Evolutionary conservation across 768 basidiomycete genomes (phyloP), one percentile per base, ranked within the genome.

Genomic region (Serendipita sp.): DNA sequence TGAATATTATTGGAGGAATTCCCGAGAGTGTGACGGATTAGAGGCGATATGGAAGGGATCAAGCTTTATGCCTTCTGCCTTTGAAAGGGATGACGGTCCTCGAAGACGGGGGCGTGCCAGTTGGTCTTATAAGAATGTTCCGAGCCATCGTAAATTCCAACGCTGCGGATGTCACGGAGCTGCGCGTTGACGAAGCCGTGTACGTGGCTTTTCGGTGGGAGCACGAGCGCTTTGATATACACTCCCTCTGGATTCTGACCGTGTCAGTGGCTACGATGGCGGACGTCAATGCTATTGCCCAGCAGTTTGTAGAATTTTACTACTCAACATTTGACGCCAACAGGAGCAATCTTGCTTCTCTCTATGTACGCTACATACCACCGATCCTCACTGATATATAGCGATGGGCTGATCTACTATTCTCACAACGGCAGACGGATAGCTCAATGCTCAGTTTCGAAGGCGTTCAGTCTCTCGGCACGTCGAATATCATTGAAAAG

Each of bases 401-500:
- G 67, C 64, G 38, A 38, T 38, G n/a, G n/a, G n/a, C n/a, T 14
- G 66, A 69, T 69, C 70, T 31, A 66, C 66, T 66, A 33, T 14
- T 38, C 38, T 14, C 14, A 5, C 68, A 56, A 43, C 56, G 64
- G 26, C 71, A 97, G 95, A 83, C 92, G 65, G 74, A 77, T 13
- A 53, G 68, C 61, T 97, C 94, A 11, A 95, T 94, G 90, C 75
- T 97, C 69, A 81, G 85, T 4, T 97, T 81, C 73, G 93, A 98
- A 74, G 80, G 79, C 14, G 45, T 67, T 31, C 82, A 78, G 22
- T 72, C 83, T 66, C 75, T 78, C 61, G 90, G 93, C 17, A 71
- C 66, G 1, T 3, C 9, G 0, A 69, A 66, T 20, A 92, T 95
- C 71, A 66, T 76, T 17, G 82, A 85, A 69, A 94, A 97, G 73